Conservation (phyloP, 192 early-diverging fungal genomes). For the Neocallimastix lanati region DNA sequence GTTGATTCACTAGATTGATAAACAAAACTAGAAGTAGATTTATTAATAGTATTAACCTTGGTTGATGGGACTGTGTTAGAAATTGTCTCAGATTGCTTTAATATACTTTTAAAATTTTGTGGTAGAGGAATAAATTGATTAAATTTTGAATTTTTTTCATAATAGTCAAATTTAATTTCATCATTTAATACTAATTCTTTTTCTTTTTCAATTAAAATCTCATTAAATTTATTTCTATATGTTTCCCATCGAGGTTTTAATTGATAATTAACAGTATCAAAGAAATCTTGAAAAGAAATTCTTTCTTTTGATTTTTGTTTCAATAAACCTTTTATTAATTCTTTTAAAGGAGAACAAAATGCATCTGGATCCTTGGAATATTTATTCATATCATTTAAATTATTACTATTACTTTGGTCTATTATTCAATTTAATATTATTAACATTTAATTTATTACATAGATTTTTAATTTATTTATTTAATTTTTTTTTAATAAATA, state of each 20-base stretch:
- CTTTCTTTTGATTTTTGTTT: conserved; percentile 74
- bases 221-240: not conserved
- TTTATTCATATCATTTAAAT: not conserved
- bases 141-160: not conserved
- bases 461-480: no score
- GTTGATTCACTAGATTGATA: not conserved
- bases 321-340: conserved; percentile 63
- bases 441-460: no score
- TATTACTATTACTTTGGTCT: not conserved
- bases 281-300: conserved; percentile 87
- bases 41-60: no score
- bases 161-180: not conserved
- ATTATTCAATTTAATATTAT: no score
- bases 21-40: no score
- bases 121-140: not conserved
- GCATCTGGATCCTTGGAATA: not conserved
- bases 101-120: no score
- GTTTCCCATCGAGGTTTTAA: not conserved
- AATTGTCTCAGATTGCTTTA: no score
- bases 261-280: conserved; percentile 14
- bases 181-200: not conserved
- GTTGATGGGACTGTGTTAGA: no score
- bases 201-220: not conserved
- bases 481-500: no score
- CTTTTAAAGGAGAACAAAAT: conserved; percentile 26